A percentile compares a stretch with the other conserved stretches of the same genome.
phyloP scores from a whole-genome alignment of 257 asterid genomes.

The Scutellaria galericulata region DNA sequence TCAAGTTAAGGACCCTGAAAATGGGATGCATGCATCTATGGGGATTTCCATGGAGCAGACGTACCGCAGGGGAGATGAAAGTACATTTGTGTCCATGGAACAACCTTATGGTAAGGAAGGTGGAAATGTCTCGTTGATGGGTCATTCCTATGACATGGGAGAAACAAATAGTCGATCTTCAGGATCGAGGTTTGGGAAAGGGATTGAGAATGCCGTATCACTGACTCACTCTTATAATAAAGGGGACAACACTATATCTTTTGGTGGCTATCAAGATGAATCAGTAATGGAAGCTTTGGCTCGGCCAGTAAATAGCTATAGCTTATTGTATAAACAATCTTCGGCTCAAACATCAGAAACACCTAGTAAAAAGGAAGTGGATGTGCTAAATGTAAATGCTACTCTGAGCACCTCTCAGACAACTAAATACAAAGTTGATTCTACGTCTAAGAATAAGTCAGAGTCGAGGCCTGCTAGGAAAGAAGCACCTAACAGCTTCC shows the following conservation, averaged over 20 bases:
- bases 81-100: slow-evolving; percentile 54
- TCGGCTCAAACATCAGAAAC: slow-evolving; percentile 58
- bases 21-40: slow-evolving; percentile 44
- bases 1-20: slow-evolving; percentile 72
- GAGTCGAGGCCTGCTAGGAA: slow-evolving; percentile 69
- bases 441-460: slow-evolving; percentile 51
- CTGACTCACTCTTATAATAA: slow-evolving; percentile 52
- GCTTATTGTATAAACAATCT: slow-evolving; percentile 65
- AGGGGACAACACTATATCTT: slow-evolving; percentile 54
- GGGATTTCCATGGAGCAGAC: slow-evolving; percentile 59
- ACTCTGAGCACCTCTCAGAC: slow-evolving; percentile 43
- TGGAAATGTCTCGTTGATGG: slow-evolving; percentile 54
- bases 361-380: slow-evolving; percentile 50
- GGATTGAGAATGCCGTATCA: slow-evolving; percentile 45
- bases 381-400: slow-evolving; percentile 42
- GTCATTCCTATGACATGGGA: slow-evolving; percentile 52
- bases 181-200: slow-evolving; percentile 53
- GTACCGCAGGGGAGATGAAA: slow-evolving; percentile 54
- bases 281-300: slow-evolving; percentile 59
- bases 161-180: slow-evolving; percentile 54
- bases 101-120: slow-evolving; percentile 62
- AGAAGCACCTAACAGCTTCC: slow-evolving; percentile 96
- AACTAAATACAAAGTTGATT: slow-evolving; percentile 53
- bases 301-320: slow-evolving; percentile 67
- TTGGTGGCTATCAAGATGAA: slow-evolving; percentile 74